Base-by-base conservation (phyloP, 2,329 filamentous ascomycete species). In the Arthroderma sp. region DNA sequence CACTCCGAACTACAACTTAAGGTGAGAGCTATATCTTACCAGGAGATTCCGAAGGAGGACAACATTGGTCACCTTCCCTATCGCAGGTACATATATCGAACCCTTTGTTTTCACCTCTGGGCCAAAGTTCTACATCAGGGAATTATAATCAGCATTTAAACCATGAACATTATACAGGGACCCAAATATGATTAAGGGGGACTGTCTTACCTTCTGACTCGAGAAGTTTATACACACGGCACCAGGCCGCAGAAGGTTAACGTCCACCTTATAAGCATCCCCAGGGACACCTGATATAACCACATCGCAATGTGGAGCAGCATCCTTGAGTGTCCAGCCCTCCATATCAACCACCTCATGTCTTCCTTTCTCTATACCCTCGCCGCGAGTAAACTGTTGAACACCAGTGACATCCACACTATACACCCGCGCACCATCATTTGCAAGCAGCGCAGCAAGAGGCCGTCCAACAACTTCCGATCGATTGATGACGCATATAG, bases 161-260 rank as follows among this genome's bases (percentile, higher is more conserved):
- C 40, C 48, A 30, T 8, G 44, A 36, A 42, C n/a, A 44, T 32
- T 38, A 7, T n/a, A 22, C 22, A 31, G 32, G 3, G 7, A 22
- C 15, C 4, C 36, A 38, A 38, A 8, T n/a, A 22, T n/a, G 7
- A 22, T 15, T 38, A 9, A 10, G 7, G 9, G 15, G 36, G n/a
- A 5, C 33, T 10, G 22, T 40, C 64, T 48, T 57, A 77, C 75
- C 72, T 88, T 86, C 65, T 84, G 86, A 42, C 86, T 94, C 5
- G 87, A 93, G 64, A 98, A 96, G 68, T 98, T 98, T 69, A 98
- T 88, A 72, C 91, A 98, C n/a, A 94, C 86, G 29, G 86, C 88
- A 40, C 91, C 91, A 46, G 94, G 85, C 39, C 86, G 78, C 56
- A 98, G 72, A 50, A 91, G 70, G 42, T 85, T 77, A 3, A 82